Conservation (phyloP, 1,284 basidiomycete species). For the Neonothopanus nambi region DNA sequence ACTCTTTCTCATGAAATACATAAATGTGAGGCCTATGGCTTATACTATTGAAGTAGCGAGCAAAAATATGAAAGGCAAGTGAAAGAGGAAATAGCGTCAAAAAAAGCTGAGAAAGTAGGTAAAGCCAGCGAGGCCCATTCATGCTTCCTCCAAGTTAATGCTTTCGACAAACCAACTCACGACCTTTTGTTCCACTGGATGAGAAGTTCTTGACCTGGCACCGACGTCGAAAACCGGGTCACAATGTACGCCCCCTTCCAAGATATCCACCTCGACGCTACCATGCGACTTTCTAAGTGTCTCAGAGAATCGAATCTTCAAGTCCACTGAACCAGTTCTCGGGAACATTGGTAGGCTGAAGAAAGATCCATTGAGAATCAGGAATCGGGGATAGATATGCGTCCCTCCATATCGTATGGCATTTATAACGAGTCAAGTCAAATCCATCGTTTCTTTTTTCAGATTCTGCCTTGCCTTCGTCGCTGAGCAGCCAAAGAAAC, state of each 20-base stretch:
- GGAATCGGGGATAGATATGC: constrained; percentile 5
- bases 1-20: too few relatives aligned
- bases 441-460: not conserved
- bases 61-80: too few relatives aligned
- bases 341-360: not conserved
- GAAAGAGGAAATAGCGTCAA: too few relatives aligned
- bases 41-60: too few relatives aligned
- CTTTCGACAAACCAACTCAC: constrained; percentile 6
- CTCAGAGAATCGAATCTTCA: not conserved
- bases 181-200: constrained; percentile 4
- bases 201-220: not conserved
- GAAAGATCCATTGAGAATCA: not conserved
- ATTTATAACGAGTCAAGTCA: not conserved
- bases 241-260: not conserved
- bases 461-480: constrained; percentile 5
- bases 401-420: too few relatives aligned
- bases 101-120: too few relatives aligned
- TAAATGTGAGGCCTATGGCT: too few relatives aligned
- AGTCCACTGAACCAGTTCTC: constrained; percentile 5
- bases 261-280: constrained; percentile 3
- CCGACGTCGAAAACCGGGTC: constrained; percentile 12
- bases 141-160: too few relatives aligned
- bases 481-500: constrained; percentile 9
- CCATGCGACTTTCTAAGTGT: not conserved
- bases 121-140: too few relatives aligned